Base-by-base conservation (phyloP, 768 basidiomycete species). In the Rhizopogon salebrosus region DNA sequence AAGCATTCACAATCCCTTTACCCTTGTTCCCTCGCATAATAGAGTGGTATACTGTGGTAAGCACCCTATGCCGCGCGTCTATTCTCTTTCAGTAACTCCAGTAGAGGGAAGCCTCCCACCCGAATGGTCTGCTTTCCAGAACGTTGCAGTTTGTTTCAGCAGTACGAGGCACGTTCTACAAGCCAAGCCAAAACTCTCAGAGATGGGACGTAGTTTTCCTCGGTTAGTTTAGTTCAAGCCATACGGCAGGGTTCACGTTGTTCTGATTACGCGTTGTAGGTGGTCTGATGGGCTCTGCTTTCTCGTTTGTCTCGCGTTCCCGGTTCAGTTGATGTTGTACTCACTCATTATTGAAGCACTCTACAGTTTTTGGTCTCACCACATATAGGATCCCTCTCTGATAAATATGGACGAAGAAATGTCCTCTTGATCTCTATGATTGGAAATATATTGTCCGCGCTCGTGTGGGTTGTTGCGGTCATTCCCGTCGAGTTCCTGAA, bases 1-100 rank as follows among this genome's bases (percentile, higher is more conserved):
- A 77, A 78, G 91, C 92, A 11, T 95, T 95, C 70, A 97, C 92
- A 22, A 89, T 95, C 41, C 94, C 93, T 9, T 77, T 98, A n/a
- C 95, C 95, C 20, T 80, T 98, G 27, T 98, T 98, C 69, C 95
- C 95, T n/a, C 83, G 95, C n/a, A 76, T 98, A 46, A 94, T 97
- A 39, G 87, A 95, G 71, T 93, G 89, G 89, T 95, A 93, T 65
- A 85, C 84, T 1, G 68, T 82, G 64, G 89, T 87, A 58, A 61
- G 80, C 68, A 38, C 14, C 9, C 6, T 13, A 29, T 16, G n/a
- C 7, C n/a, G 14, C 35, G 11, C 7, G 14, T 6, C 6, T 8
- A n/a, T 16, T 6, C 27, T 8, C 29, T 41, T 43, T 50, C 54
- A 24, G 26, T 58, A 3, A 49, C 51, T 52, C 45, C 10, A 41